Base-by-base conservation (phyloP, 345 rosid genomes). In the Erucastrum elatum region DNA sequence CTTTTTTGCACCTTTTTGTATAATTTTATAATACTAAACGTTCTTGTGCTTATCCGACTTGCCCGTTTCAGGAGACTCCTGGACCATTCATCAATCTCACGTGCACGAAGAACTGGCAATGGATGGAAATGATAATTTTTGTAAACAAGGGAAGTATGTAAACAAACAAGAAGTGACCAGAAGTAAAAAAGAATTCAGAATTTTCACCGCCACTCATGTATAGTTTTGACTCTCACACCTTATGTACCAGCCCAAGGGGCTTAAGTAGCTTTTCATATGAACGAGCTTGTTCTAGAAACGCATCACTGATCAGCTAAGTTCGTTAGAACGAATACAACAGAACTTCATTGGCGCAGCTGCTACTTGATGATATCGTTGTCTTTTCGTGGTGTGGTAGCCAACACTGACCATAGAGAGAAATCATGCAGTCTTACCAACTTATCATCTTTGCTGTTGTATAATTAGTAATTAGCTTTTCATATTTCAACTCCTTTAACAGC, bases 241-340 rank as follows among this genome's bases (percentile, higher is more conserved):
- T 51, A 91, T 88, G 82, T 92, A 94, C 91, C 92, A 90, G 16
- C 97, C 97, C 26, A 86, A 56, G 53, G 94, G 95, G 82, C 88
- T 92, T 39, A 95, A 88, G 94, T 88, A 82, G 97, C 97, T 86
- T 82, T 10, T 94, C 97, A 68, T 90, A 94, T 75, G 97, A 88
- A 63, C 91, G 94, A 53, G 98, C 98, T 90, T 94, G 97, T 80
- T 94, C 98, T 84, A 92, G 79, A 85, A 94, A 92, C 8, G 98
- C 97, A 63, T 90, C 97, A 31, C 88, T 97, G 94, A 46, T 94
- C 98, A 33, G 94, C 93, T 87, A 94, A 68, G 85, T 94, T 94
- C 94, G 92, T 92, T 80, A 90, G 81, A 77, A 92, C 49, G 49
- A 13, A 10, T 10, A 73, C 87, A 91, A 49, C 80, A 84, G 1